Evolutionary conservation across 2,329 filamentous ascomycete genomes (phyloP), one percentile per base, ranked within the genome.

Genomic region (Colletotrichum gloeosporioides): DNA sequence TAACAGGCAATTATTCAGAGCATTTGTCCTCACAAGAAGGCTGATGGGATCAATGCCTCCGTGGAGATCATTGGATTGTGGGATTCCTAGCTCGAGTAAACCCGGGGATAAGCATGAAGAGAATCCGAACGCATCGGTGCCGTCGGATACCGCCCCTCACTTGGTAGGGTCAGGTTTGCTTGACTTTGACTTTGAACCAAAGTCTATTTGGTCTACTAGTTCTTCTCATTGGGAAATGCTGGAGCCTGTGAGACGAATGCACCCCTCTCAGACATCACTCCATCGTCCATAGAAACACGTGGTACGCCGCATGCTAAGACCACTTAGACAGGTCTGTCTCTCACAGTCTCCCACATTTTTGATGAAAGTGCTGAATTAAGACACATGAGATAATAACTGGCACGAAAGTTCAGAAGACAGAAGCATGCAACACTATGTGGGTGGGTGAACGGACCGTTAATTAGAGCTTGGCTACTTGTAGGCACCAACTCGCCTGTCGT

Each of bases 221-320:
- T 6, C 0, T 12, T n/a, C 18, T 49, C 3, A 12, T 12, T n/a
- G 18, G 39, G 39, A 49, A 49, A n/a, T 5, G 2, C 0, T n/a
- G 5, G 10, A 5, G 18, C 18, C 18, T 49, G 39, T n/a, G 18
- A n/a, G 39, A 3, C 18, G 9, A n/a, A n/a, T n/a, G 18, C 39
- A n/a, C 39, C 39, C 39, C 18, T 49, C 18, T 49, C 18, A 12
- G 39, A n/a, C 9, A n/a, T 3, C 18, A 49, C 9, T 49, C 9
- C 16, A 3, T 9, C 39, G 4, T 44, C 3, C 39, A n/a, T 2
- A 12, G 1, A 2, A 44, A 2, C 39, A 44, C 39, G 18, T 44
- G 39, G 39, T 44, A 22, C 22, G 22, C 22, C 22, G 22, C 22
- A 22, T 22, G 22, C 22, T 22, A 2, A 22, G 22, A 22, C 22